These are phyloP conservation scores for Phytomonas francai DNA, from an alignment of 208 protist genomes.

Conservation along the genomic window DNA sequence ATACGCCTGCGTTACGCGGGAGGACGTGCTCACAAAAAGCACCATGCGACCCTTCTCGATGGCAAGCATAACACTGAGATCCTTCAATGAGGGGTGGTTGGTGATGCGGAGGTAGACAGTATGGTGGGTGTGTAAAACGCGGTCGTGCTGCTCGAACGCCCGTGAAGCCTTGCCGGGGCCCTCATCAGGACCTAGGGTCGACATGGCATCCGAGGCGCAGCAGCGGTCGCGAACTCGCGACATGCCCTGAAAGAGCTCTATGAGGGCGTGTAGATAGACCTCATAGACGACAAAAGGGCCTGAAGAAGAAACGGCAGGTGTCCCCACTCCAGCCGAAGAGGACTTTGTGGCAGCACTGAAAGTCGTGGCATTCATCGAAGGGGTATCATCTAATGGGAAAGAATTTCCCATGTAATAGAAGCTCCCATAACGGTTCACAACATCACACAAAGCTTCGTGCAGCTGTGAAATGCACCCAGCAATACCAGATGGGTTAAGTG, in stretches of 20 bases:
- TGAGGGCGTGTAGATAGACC: slow-evolving; percentile 2
- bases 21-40: slow-evolving; percentile 50
- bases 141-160: background rate
- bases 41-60: slow-evolving; percentile 45
- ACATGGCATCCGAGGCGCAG: background rate
- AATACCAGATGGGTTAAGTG: background rate
- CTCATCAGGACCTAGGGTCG: background rate
- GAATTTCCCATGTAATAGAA: background rate
- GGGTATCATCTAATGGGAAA: background rate
- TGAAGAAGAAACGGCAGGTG: background rate
- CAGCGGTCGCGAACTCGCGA: background rate
- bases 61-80: slow-evolving; percentile 40
- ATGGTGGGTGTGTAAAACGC: slow-evolving; percentile 18
- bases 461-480: background rate
- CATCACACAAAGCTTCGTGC: background rate
- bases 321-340: background rate
- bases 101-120: slow-evolving; percentile 32
- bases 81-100: slow-evolving; percentile 40
- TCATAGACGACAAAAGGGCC: background rate
- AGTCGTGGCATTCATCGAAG: background rate
- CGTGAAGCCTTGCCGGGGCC: background rate
- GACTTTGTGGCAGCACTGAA: background rate
- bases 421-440: background rate
- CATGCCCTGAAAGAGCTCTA: background rate
- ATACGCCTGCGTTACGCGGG: slow-evolving; percentile 48